phyloP scores from a whole-genome alignment of 345 rosid genomes.

The Psidium friedrichsthalianum region DNA sequence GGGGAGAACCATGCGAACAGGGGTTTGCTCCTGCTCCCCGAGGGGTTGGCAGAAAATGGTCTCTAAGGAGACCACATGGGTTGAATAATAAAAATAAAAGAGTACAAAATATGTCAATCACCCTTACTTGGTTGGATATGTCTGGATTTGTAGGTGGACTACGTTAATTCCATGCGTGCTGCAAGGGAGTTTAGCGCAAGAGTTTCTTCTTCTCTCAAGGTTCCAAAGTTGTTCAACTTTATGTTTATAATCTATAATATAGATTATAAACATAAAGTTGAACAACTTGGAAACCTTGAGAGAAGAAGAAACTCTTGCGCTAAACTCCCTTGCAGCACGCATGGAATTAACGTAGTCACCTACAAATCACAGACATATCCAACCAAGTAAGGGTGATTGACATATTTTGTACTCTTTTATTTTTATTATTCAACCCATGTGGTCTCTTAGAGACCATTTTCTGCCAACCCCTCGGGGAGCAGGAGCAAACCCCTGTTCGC shows the following conservation, averaged over 20 bases:
- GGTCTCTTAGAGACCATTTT: neutral
- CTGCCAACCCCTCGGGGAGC: neutral
- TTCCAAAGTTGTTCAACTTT: slow-evolving; percentile 9
- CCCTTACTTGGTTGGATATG: neutral
- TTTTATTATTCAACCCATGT: neutral
- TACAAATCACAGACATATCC: slow-evolving; percentile 11
- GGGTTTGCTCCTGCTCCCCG: neutral
- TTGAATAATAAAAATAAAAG: neutral
- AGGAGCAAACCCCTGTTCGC: neutral
- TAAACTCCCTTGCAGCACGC: slow-evolving; percentile 83
- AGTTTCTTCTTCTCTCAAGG: slow-evolving; percentile 70
- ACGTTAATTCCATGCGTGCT: slow-evolving; percentile 72
- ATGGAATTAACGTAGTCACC: slow-evolving; percentile 78
- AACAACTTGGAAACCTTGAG: slow-evolving; percentile 43
- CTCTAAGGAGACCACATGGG: neutral
- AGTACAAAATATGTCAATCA: neutral
- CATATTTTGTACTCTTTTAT: neutral
- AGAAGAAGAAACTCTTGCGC: slow-evolving; percentile 58
- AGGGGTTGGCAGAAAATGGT: neutral
- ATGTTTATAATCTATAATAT: neutral
- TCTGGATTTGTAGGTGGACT: slow-evolving; percentile 47
- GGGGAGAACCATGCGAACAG: neutral
- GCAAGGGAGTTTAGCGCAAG: slow-evolving; percentile 77
- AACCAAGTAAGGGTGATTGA: neutral
- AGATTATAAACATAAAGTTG: neutral